phyloP scores from a whole-genome alignment of 192 early-diverging fungal species.

The Podochytrium sp. region DNA sequence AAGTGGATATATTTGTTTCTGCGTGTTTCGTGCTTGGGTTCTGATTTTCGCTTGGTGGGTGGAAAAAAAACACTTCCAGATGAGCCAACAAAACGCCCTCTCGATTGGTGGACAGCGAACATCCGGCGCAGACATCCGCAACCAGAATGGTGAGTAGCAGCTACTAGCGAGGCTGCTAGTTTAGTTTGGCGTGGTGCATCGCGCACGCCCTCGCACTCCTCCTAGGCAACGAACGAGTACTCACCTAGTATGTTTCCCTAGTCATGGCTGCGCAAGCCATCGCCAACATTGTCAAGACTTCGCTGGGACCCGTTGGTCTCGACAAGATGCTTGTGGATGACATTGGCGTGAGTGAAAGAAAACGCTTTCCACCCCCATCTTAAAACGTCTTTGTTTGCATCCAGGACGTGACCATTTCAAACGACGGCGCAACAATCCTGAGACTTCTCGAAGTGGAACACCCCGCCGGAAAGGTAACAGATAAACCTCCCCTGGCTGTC shows the following conservation, averaged over 20 bases:
- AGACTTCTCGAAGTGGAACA: constrained; percentile 97
- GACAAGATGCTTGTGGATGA: constrained; percentile 99
- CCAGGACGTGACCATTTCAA: constrained; percentile 98
- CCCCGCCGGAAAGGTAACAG: constrained; percentile 79
- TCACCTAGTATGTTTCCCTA: too few relatives aligned
- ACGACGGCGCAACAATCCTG: constrained; percentile 99
- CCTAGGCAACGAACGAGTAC: not conserved
- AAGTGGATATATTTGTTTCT: not conserved
- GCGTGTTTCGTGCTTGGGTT: not conserved
- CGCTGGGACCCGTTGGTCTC: constrained; percentile 96
- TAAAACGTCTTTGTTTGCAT: not conserved
- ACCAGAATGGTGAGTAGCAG: constrained; percentile 84
- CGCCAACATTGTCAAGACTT: constrained; percentile 98
- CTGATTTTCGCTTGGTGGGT: not conserved
- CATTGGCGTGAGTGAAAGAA: constrained; percentile 78
- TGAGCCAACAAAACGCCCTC: constrained; percentile 56
- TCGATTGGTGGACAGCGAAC: constrained; percentile 87
- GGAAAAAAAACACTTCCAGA: not conserved
- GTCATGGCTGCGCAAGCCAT: constrained; percentile 94
- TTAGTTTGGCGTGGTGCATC: not conserved
- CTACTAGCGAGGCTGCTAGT: not conserved
- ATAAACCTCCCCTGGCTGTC: too few relatives aligned
- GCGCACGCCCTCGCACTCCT: constrained; percentile 10
- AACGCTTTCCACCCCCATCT: not conserved
- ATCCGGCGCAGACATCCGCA: constrained; percentile 88